Evolutionary conservation across 139 green algal genomes (phyloP).

Genomic region (Chlamydomonas urium): DNA sequence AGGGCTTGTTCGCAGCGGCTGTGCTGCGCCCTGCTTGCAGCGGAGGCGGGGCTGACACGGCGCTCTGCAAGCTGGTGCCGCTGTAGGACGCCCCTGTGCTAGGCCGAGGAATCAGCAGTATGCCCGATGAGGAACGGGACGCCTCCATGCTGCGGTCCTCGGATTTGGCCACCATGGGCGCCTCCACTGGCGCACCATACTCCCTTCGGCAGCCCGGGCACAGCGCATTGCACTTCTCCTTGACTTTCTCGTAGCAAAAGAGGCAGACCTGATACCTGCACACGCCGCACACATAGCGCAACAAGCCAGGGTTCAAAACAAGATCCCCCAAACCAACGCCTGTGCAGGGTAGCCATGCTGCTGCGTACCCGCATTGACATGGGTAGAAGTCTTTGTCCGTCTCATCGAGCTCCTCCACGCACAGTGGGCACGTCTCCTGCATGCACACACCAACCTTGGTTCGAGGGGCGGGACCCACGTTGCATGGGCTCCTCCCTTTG

Average conservation of each 20-base stretch:
- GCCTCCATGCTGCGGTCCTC: slow-evolving; percentile 9
- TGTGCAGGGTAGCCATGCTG: too few relatives aligned
- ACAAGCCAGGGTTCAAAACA: too few relatives aligned
- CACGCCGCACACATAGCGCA: neutral
- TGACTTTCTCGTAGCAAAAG: slow-evolving; percentile 55
- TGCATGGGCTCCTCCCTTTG: too few relatives aligned
- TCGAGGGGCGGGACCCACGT: neutral
- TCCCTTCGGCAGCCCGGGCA: slow-evolving; percentile 49
- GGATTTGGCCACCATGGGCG: neutral
- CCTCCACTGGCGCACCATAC: slow-evolving; percentile 25
- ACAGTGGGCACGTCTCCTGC: slow-evolving; percentile 45
- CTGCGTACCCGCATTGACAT: slow-evolving; percentile 54
- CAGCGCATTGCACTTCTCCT: slow-evolving; percentile 39
- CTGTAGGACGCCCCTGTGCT: too few relatives aligned
- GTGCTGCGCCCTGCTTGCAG: too few relatives aligned
- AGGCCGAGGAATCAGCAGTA: too few relatives aligned
- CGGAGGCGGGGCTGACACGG: too few relatives aligned
- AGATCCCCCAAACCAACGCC: too few relatives aligned
- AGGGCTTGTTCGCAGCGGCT: too few relatives aligned
- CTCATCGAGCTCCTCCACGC: slow-evolving; percentile 51
- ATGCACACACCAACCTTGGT: neutral
- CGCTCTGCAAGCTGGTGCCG: too few relatives aligned
- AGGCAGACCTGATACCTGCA: slow-evolving; percentile 13
- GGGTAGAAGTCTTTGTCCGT: slow-evolving; percentile 51
- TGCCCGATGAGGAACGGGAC: too few relatives aligned